Evolutionary conservation across 768 basidiomycete genomes (phyloP).

Genomic region (Paxillus rubicundulus): DNA sequence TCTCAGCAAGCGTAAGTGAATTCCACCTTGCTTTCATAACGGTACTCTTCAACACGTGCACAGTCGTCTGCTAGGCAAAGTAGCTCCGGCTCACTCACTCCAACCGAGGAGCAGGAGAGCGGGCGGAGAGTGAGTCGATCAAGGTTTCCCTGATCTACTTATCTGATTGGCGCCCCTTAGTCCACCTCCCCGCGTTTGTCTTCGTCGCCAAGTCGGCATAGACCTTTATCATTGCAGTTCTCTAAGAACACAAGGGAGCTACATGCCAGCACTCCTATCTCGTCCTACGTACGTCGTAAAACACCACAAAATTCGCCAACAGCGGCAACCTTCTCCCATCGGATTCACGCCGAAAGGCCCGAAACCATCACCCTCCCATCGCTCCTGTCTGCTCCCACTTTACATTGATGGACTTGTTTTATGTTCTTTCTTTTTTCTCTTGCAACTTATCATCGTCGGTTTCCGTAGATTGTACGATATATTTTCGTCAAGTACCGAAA

Average conservation of each 20-base stretch:
- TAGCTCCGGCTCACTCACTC: slow-evolving; percentile 41
- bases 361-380: slow-evolving; percentile 49
- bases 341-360: slow-evolving; percentile 29
- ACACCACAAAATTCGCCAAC: slow-evolving; percentile 74
- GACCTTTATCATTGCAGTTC: slow-evolving; percentile 45
- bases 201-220: slow-evolving; percentile 43
- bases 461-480: slow-evolving; percentile 3
- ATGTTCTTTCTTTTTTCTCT: not conserved
- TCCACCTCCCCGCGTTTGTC: slow-evolving; percentile 36
- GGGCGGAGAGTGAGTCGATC: slow-evolving; percentile 36
- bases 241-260: slow-evolving; percentile 53
- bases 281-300: slow-evolving; percentile 74
- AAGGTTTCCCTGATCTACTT: slow-evolving; percentile 29
- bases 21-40: not conserved
- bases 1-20: slow-evolving; percentile 25
- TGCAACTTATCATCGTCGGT: not conserved
- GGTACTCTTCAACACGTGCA: not conserved
- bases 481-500: not conserved
- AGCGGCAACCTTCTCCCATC: slow-evolving; percentile 57
- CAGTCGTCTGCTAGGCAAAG: slow-evolving; percentile 45
- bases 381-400: slow-evolving; percentile 43
- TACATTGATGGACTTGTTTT: slow-evolving; percentile 14
- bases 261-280: slow-evolving; percentile 71
- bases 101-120: slow-evolving; percentile 24
- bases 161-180: slow-evolving; percentile 27